A percentile compares a stretch with the other conserved stretches of the same genome.
Evolutionary conservation across 2,329 filamentous ascomycete species (phyloP).

Genomic region (Aureobasidium zeae): DNA sequence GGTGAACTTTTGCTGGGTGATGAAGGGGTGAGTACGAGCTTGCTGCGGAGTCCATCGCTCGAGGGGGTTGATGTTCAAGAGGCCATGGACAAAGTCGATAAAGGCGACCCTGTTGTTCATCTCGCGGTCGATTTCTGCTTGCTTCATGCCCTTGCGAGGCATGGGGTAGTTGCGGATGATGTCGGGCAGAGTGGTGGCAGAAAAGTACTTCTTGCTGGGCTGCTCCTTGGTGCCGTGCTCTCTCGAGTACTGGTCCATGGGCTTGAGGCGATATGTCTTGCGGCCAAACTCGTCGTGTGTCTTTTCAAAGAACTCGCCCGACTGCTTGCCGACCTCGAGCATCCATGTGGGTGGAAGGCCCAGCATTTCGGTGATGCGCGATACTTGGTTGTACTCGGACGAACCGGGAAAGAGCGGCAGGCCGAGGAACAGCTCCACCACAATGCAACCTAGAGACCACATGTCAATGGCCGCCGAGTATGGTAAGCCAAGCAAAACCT

Average conservation of each 20-base stretch:
- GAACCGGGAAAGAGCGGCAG: constrained; percentile 92
- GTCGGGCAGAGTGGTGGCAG: constrained; percentile 83
- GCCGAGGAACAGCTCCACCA: constrained; percentile 92
- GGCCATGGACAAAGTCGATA: constrained; percentile 91
- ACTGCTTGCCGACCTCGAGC: constrained; percentile 97
- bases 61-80: constrained; percentile 88
- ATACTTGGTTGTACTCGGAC: constrained; percentile 97
- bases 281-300: constrained; percentile 82
- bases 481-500: constrained; percentile 87
- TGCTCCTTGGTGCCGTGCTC: constrained; percentile 97
- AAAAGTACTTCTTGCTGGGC: constrained; percentile 99
- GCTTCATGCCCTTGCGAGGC: constrained; percentile 99
- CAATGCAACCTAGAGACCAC: constrained; percentile 98
- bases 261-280: constrained; percentile 84
- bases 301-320: constrained; percentile 95
- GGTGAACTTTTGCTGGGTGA: constrained; percentile 95
- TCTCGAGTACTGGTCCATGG: constrained; percentile 93
- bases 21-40: constrained; percentile 94
- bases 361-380: constrained; percentile 95
- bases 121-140: constrained; percentile 92
- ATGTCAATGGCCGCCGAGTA: constrained; percentile 99
- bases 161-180: constrained; percentile 98
- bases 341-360: constrained; percentile 97
- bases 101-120: constrained; percentile 97
- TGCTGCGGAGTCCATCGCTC: constrained; percentile 98